Evolutionary conservation across 2,329 filamentous ascomycete species (phyloP), one percentile per base, ranked within the genome.

Genomic region (Grosmannia clavigera): DNA sequence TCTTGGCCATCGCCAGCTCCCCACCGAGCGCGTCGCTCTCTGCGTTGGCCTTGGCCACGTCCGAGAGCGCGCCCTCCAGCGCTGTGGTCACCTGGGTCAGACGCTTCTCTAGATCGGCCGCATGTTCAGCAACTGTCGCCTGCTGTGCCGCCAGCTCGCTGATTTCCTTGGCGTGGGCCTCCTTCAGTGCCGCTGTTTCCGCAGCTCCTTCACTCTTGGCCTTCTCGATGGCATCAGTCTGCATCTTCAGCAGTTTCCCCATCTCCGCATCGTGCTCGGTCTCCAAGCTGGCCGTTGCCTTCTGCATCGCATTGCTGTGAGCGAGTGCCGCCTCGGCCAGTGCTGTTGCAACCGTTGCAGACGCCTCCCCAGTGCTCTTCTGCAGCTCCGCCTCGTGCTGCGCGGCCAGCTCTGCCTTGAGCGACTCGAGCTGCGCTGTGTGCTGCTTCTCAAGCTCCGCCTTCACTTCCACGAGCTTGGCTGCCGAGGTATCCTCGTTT

Each of bases 1-100:
- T 82, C 74, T 84, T 84, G 64, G 81, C 80, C 56, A 78, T 74
- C 2, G 79, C 81, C 51, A 84, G 77, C 65, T 79, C 75, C 65
- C 78, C 77, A 60, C 76, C 75, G 63, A 83, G 69, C 29, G 76
- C 73, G 63, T 76, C 74, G 38, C 75, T 68, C 64, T 84, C 81
- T 33, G 72, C 70, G 63, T 80, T 72, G 2, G 74, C 68, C 67
- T 78, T 76, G 58, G 68, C 70, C 19, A 46, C 7, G 43, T 46
- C 43, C 16, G 16, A 16, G 19, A 16, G 43, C 16, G 43, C 19
- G 6, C 19, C 43, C 19, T 19, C 43, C 43, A 81, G 70, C 25
- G 75, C 71, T 43, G 73, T 72, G 58, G 77, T 70, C 14, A 74
- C 67, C 22, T 73, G 70, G 1, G 66, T 63, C 58, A 74, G 72